Evolutionary conservation across 495 filamentous ascomycete species (phyloP).

Genomic region (Daldinia decipiens): DNA sequence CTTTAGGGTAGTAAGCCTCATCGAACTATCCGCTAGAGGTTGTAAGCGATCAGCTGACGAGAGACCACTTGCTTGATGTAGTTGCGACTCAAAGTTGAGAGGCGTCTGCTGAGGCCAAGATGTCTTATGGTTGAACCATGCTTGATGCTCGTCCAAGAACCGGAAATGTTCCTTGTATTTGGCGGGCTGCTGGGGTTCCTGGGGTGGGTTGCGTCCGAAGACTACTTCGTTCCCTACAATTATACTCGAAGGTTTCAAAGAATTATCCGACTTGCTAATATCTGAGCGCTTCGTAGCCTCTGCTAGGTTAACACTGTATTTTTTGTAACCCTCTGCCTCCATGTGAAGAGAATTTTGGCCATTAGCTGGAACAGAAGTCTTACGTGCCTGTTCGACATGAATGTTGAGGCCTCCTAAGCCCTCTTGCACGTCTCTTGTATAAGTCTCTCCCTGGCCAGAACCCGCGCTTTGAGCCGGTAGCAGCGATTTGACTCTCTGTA

Average conservation of each 20-base stretch:
- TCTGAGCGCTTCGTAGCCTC: not conserved
- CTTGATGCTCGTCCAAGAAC: not conserved
- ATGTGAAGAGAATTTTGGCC: not conserved
- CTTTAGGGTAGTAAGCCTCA: not conserved
- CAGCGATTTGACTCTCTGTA: not conserved
- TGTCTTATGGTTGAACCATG: not conserved
- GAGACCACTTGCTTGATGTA: not conserved
- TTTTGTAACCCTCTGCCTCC: not conserved
- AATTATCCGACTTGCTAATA: conserved; percentile 20
- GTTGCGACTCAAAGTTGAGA: conserved; percentile 8
- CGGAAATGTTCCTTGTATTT: not conserved
- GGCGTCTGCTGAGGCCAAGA: not conserved
- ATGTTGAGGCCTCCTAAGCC: not conserved
- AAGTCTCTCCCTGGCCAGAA: not conserved
- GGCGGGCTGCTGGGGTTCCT: not conserved
- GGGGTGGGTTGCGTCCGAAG: not conserved
- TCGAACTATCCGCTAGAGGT: not conserved
- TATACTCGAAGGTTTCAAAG: not conserved
- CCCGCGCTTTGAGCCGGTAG: not conserved
- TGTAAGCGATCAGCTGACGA: not conserved
- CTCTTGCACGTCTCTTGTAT: not conserved
- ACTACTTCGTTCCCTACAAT: not conserved
- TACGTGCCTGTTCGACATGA: not conserved
- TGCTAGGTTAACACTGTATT: not conserved
- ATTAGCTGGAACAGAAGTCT: not conserved